Conservation (phyloP, 2,329 filamentous ascomycete genomes). For the Ophiocordyceps camponoti-floridani region DNA sequence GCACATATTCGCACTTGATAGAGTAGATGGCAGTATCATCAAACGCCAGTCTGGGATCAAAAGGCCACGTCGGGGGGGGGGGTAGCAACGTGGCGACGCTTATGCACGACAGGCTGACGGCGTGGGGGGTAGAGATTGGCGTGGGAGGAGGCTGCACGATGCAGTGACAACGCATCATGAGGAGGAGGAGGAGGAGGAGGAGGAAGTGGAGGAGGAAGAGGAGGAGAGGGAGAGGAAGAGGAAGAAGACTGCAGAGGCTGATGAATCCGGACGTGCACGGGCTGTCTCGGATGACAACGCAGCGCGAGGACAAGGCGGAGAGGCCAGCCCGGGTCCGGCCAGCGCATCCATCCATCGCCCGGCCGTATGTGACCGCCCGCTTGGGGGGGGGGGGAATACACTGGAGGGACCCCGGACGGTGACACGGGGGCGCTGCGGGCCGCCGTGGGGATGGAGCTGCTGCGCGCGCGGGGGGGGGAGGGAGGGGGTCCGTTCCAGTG, state of each 20-base stretch:
- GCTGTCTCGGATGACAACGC: no score
- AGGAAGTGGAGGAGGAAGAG: background rate
- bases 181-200: background rate
- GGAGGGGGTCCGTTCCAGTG: background rate
- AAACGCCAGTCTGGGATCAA: background rate
- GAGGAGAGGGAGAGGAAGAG: background rate
- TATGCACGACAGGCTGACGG: slow-evolving; percentile 2
- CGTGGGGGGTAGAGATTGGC: slow-evolving; percentile 12
- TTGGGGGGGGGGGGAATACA: no score
- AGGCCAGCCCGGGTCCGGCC: no score
- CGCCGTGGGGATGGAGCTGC: background rate
- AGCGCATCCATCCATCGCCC: no score
- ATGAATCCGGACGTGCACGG: background rate
- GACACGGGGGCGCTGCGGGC: background rate
- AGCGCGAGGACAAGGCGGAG: no score
- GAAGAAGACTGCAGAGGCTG: background rate
- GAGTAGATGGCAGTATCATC: background rate
- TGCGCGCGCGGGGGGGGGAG: background rate
- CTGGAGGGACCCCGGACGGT: background rate
- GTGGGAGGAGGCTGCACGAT: background rate
- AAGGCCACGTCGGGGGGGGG: background rate
- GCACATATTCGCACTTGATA: no score
- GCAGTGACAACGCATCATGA: slow-evolving; percentile 1
- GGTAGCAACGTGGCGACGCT: background rate
- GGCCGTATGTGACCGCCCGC: no score